A percentile compares a stretch with the other conserved stretches of the same genome.
These are phyloP conservation scores for Primulina tabacum DNA, from an alignment of 257 asterid species.

Conservation along the genomic window DNA sequence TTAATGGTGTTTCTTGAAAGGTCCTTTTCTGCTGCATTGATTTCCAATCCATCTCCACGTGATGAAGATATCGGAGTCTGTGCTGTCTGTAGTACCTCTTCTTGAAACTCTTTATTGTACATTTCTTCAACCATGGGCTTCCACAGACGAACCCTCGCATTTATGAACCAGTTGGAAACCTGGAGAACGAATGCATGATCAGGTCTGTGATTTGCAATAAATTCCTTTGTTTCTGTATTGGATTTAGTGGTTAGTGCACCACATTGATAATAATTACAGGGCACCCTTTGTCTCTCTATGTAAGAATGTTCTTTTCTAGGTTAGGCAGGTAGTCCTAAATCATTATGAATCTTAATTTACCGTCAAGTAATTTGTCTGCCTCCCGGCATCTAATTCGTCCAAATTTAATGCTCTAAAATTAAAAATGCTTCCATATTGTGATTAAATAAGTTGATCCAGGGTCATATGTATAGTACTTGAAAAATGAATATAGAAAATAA, in stretches of 20 bases:
- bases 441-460: no score
- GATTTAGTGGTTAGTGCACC: slow-evolving; percentile 24
- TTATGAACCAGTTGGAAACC: slow-evolving; percentile 94
- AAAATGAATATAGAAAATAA: background rate
- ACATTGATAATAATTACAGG: no score
- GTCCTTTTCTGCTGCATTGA: slow-evolving; percentile 41
- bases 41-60: slow-evolving; percentile 33
- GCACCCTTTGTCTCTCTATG: no score
- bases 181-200: slow-evolving; percentile 25
- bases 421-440: no score
- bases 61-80: slow-evolving; percentile 29
- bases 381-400: no score
- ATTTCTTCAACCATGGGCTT: slow-evolving; percentile 65
- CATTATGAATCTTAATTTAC: no score
- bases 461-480: background rate
- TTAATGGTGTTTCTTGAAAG: slow-evolving; percentile 34
- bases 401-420: no score
- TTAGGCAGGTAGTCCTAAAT: no score
- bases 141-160: slow-evolving; percentile 87
- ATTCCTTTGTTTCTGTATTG: slow-evolving; percentile 16
- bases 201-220: slow-evolving; percentile 15
- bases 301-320: no score
- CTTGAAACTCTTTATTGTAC: slow-evolving; percentile 44
- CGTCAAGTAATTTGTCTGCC: no score
- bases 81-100: slow-evolving; percentile 25